Evolutionary conservation across 331 rosid species (phyloP), one percentile per base, ranked within the genome.

Genomic region (Ulmus americana): DNA sequence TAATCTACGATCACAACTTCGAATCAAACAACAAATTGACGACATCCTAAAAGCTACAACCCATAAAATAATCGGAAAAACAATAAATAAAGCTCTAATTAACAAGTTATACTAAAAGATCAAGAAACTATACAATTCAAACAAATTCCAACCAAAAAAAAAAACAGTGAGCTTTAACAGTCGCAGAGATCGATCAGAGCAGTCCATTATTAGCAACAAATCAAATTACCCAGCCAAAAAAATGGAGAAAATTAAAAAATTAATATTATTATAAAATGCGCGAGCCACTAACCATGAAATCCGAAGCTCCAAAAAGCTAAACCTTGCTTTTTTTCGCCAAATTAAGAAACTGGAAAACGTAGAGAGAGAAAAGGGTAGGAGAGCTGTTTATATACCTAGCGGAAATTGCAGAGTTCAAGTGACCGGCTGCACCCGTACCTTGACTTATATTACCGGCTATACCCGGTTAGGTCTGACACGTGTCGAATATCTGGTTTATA

Each of bases 281-380:
- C 43, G 45, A 64, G 67, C 70, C 15, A 80, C 87, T 76, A 70
- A 83, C 95, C 83, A 69, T 61, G 81, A 74, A 86, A 77, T 65
- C 68, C 59, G 62, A 55, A 84, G 79, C 85, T 70, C 70, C 5
- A 6, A 75, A 76, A 80, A 67, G 68, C 79, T 72, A 72, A 81
- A 73, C 72, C 71, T 47, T 60, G 74, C 74, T 56, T 64, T 55
- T 43, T 20, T 55, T 63, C 56, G 63, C 59, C 70, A 49, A 72
- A 70, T 73, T 48, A 52, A 51, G 46, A 74, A 70, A 68, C 74
- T 35, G 61, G 64, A 78, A 81, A 61, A 57, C 38, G 50, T 65
- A 55, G 73, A 62, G 64, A 59, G 54, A 46, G 70, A 70, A 6
- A 4, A 2, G 6, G 5, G 0, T 0, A 0, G 6, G 51, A 38